A percentile compares a stretch with the other conserved stretches of the same genome.
phyloP scores from a whole-genome alignment of 2,329 filamentous ascomycete genomes.

The Alternaria gaisen region DNA sequence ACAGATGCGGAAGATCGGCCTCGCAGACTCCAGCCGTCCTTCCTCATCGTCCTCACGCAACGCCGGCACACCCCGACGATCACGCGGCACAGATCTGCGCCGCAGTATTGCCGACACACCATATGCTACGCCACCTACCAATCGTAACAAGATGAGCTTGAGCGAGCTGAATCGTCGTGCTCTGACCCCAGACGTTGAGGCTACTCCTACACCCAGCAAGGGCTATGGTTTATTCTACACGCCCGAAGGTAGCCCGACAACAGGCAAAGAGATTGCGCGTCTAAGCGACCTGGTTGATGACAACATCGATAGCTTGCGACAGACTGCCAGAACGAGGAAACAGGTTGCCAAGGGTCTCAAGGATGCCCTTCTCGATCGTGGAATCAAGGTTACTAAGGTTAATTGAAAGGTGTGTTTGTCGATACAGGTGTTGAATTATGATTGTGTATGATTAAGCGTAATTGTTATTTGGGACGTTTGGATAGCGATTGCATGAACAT shows the following conservation, averaged over 20 bases:
- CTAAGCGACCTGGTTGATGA: slow-evolving; percentile 53
- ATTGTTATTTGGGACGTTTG: slow-evolving; percentile 19
- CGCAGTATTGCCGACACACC: slow-evolving; percentile 37
- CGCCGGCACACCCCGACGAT: slow-evolving; percentile 28
- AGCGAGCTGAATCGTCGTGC: slow-evolving; percentile 40
- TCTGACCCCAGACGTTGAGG: slow-evolving; percentile 42
- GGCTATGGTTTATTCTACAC: slow-evolving; percentile 50
- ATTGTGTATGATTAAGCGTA: slow-evolving; percentile 36
- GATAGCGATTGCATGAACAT: slow-evolving; percentile 15
- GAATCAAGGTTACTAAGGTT: slow-evolving; percentile 40
- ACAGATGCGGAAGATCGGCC: slow-evolving; percentile 76
- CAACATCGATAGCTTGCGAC: slow-evolving; percentile 50
- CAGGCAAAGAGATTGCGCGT: slow-evolving; percentile 41
- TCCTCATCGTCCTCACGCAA: slow-evolving; percentile 34
- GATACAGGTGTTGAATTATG: slow-evolving; percentile 15
- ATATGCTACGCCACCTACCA: slow-evolving; percentile 50
- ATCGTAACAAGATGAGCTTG: slow-evolving; percentile 44
- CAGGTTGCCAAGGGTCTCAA: slow-evolving; percentile 52
- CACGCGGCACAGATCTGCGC: slow-evolving; percentile 24
- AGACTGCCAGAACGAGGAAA: slow-evolving; percentile 47
- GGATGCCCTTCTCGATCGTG: slow-evolving; percentile 46
- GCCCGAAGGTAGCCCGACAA: slow-evolving; percentile 36
- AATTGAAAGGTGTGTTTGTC: slow-evolving; percentile 7
- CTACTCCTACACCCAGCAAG: slow-evolving; percentile 35
- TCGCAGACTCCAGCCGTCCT: slow-evolving; percentile 33